Evolutionary conservation across 2,329 filamentous ascomycete species (phyloP), one percentile per base, ranked within the genome.

Genomic region (Phaeosphaeriaceae sp.): DNA sequence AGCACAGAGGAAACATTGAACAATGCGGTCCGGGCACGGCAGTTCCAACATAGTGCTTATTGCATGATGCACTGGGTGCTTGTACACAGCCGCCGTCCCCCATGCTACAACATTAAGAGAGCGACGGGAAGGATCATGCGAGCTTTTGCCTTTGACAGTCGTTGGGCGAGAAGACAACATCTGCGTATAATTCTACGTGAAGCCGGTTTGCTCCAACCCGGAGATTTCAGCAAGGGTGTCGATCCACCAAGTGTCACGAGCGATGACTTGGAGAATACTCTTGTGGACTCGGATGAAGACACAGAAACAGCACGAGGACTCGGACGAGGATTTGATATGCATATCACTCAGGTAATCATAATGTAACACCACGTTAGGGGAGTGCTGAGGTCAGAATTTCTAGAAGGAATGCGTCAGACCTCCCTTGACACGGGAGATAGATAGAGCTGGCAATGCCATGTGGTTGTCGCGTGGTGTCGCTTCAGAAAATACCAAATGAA

Each of bases 401-500:
- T 36, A 11, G 31, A 36, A 36, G 31, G 31, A 36, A 36, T 36
- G 31, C 31, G 13, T 15, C 11, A 11, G 31, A 15, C 3, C 6
- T 36, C 11, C 6, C 31, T 36, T 36, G 31, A 36, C 13, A 36
- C 6, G 6, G 13, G 31, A 36, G 31, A 13, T 36, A 36, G 46
- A 25, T 48, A 27, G 15, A 31, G 19, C 20, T 24, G 25, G 48
- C 40, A 25, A 44, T 20, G 49, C 51, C 51, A 49, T 33, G 31
- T 21, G 36, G 31, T 20, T 25, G 48, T 33, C 42, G 21, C 44
- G 51, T 54, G 56, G 33, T 48, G 41, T 42, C 45, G 25, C n/a
- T 15, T 10, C 31, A 21, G 47, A 56, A 56, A 48, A 49, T 51
- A 44, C 45, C 45, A 48, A 36, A 13, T 48, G 1, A 45, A 7